phyloP scores from a whole-genome alignment of 768 basidiomycete genomes.

The Psilocybe subaeruginosa region DNA sequence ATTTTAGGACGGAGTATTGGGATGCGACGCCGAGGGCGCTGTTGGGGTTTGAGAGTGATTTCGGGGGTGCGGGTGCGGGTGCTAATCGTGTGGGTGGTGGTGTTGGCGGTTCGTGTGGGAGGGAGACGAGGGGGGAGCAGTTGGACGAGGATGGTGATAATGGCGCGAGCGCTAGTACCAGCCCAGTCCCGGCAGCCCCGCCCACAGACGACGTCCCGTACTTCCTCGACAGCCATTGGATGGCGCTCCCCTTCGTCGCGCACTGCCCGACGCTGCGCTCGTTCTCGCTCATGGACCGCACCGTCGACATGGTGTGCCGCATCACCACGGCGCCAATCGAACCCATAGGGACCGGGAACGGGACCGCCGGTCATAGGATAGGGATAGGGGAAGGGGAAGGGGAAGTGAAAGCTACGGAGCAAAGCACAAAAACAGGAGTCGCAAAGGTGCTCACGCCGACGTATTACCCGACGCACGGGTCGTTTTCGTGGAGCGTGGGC shows the following conservation, averaged over 20 bases:
- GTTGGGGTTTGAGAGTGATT: slow-evolving; percentile 24
- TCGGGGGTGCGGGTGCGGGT: background rate
- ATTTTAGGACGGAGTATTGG: slow-evolving; percentile 27
- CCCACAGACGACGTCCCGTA: slow-evolving; percentile 20
- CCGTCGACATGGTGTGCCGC: slow-evolving; percentile 25
- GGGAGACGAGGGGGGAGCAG: background rate
- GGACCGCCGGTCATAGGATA: too few species aligned
- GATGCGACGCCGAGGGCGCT: slow-evolving; percentile 24
- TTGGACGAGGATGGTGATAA: background rate
- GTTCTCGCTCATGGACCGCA: slow-evolving; percentile 26
- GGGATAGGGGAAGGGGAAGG: background rate
- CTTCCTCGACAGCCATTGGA: slow-evolving; percentile 27
- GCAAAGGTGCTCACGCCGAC: slow-evolving; percentile 16
- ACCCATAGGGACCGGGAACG: too few species aligned
- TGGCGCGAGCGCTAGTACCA: background rate
- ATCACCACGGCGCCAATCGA: slow-evolving; percentile 3
- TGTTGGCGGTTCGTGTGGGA: too few species aligned
- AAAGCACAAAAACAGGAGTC: background rate
- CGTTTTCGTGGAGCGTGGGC: slow-evolving; percentile 10
- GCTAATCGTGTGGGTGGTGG: too few species aligned
- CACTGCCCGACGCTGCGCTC: slow-evolving; percentile 23
- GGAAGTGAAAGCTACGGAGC: background rate
- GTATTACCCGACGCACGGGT: slow-evolving; percentile 20
- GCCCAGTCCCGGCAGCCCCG: background rate
- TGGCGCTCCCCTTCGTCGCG: slow-evolving; percentile 26